Base-by-base conservation (phyloP, 805 yeast genomes). In the Yarrowia yakushimensis region DNA sequence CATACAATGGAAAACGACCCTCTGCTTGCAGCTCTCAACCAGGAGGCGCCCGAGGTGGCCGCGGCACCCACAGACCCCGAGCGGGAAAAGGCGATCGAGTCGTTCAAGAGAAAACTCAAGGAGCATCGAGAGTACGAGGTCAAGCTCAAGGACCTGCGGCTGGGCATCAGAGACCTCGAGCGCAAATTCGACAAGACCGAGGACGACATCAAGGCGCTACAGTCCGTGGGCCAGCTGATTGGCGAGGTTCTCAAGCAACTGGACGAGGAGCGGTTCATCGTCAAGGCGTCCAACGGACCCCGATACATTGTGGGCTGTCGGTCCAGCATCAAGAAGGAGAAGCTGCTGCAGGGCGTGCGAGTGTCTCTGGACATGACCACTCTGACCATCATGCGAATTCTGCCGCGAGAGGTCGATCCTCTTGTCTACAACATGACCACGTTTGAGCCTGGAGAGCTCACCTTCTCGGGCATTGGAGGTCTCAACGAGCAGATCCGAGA, bases 291-390 rank as follows among this genome's bases (percentile, higher is more conserved):
- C 13, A 87, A 94, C 46, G 99, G 99, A 4, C 99, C 99, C 45
- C 83, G 99, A 71, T 94, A 94, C 74, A 94, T 94, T 68, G 99
- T 94, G 57, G 98, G 98, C 45, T 94, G 97, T 75, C 85, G 99
- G 72, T 91, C 91, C 74, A 88, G 96, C 33, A 90, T 94, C 72
- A 89, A 88, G 72, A 85, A 89, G 70, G 88, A 86, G 46, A 83
- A 82, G 65, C 81, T 94, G 71, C 86, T 88, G 75, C 96, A 91
- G 74, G 99, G 99, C 57, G 92, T 92, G 22, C 84, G 99, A 73
- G 99, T 94, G 48, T 94, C 99, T 15, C 79, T 94, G 69, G 99
- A 94, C 76, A 94, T 94, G 88, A 94, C 99, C 25, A 94, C 99
- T 0, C 81, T 94, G 69, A 94, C 99, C 18, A 94, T 94, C 65